Evolutionary conservation across 495 filamentous ascomycete genomes (phyloP).

Genomic region (Parathielavia hyrcaniae): DNA sequence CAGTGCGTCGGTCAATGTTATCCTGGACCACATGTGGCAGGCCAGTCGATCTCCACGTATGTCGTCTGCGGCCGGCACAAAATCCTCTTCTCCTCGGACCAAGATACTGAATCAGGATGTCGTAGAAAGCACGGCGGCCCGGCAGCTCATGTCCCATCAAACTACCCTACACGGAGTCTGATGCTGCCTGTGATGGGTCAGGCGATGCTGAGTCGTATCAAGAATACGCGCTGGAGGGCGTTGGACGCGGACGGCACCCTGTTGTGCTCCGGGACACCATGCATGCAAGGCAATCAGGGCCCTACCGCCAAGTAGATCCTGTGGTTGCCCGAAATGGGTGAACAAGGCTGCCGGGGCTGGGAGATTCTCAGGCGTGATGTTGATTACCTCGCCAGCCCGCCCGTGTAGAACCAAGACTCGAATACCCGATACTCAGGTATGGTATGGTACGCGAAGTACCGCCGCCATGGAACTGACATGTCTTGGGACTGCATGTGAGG

Average conservation of each 20-base stretch:
- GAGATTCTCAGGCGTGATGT: background rate
- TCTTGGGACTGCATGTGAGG: background rate
- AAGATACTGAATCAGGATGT: background rate
- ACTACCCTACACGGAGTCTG: background rate
- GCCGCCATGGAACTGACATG: constrained; percentile 6
- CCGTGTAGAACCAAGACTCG: constrained; percentile 14
- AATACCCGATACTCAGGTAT: constrained; percentile 11
- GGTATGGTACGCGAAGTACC: background rate
- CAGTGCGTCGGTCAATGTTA: constrained; percentile 3
- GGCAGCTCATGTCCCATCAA: background rate
- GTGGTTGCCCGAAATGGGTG: background rate
- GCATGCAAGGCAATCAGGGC: too few relatives aligned
- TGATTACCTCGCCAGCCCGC: background rate
- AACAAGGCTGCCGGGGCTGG: background rate
- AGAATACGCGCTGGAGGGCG: background rate
- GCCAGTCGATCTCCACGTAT: constrained; percentile 21
- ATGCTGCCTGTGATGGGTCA: background rate
- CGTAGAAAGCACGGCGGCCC: background rate
- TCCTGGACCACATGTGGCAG: constrained; percentile 19
- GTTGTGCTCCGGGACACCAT: too few relatives aligned
- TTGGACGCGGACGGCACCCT: background rate
- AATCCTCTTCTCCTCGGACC: background rate
- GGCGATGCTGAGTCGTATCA: too few relatives aligned
- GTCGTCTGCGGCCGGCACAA: background rate
- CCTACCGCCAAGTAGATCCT: too few relatives aligned